Evolutionary conservation across 768 basidiomycete species (phyloP).

Genomic region (Termitomyces sp.): DNA sequence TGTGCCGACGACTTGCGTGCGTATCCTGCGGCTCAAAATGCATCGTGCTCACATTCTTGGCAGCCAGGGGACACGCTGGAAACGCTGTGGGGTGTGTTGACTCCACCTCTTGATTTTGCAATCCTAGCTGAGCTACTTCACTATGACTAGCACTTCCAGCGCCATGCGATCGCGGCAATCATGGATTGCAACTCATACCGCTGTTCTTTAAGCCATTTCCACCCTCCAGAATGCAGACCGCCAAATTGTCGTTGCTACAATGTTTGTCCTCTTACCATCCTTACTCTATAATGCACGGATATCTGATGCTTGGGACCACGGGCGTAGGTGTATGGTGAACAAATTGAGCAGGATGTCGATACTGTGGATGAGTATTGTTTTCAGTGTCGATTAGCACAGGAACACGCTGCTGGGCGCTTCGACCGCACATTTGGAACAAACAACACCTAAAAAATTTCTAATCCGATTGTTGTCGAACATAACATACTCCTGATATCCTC

Average conservation of each 20-base stretch:
- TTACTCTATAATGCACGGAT: background rate
- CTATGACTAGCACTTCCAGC: constrained; percentile 64
- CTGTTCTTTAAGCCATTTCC: constrained; percentile 62
- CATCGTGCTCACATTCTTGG: constrained; percentile 7
- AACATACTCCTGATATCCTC: background rate
- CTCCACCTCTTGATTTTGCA: background rate
- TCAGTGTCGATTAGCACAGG: constrained; percentile 58
- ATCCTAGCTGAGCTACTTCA: background rate
- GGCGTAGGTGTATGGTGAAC: constrained; percentile 56
- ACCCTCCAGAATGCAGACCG: constrained; percentile 51
- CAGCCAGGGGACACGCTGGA: constrained; percentile 77
- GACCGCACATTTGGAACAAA: constrained; percentile 11
- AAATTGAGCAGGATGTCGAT: constrained; percentile 67
- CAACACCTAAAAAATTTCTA: constrained; percentile 1
- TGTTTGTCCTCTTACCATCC: constrained; percentile 32
- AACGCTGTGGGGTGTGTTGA: constrained; percentile 54
- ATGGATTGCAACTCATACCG: constrained; percentile 63
- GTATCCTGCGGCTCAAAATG: constrained; percentile 24
- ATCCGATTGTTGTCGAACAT: background rate
- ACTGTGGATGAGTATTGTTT: constrained; percentile 68
- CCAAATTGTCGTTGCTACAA: constrained; percentile 52
- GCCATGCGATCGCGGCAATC: constrained; percentile 68
- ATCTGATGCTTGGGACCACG: background rate
- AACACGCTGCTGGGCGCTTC: constrained; percentile 25
- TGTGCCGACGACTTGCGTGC: constrained; percentile 78